Evolutionary conservation across 352 stramenopile species (phyloP).

Genomic region (Globisporangium cylindrosporum): DNA sequence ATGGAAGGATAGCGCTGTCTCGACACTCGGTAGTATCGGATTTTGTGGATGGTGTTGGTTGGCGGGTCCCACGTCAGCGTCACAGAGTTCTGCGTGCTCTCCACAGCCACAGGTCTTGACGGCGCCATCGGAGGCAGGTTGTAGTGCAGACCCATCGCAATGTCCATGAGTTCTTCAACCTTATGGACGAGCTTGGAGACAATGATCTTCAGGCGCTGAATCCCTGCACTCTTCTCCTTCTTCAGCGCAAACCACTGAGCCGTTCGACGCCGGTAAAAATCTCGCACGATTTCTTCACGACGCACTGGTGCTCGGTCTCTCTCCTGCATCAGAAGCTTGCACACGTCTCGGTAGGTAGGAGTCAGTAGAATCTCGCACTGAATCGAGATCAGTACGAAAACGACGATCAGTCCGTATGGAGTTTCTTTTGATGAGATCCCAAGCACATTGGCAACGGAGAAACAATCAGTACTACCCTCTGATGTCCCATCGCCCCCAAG

Average conservation of each 20-base stretch:
- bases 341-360: slow-evolving; percentile 58
- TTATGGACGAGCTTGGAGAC: slow-evolving; percentile 88
- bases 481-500: slow-evolving; percentile 28
- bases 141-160: slow-evolving; percentile 79
- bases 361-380: slow-evolving; percentile 74
- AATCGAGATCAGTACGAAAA: slow-evolving; percentile 84
- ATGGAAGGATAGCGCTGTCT: slow-evolving; percentile 77
- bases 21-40: slow-evolving; percentile 80
- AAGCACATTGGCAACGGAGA: slow-evolving; percentile 68
- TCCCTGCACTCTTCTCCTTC: slow-evolving; percentile 78
- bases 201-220: slow-evolving; percentile 84
- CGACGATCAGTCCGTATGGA: slow-evolving; percentile 65
- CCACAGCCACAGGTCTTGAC: slow-evolving; percentile 45
- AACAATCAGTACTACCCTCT: slow-evolving; percentile 36
- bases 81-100: slow-evolving; percentile 70
- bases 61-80: slow-evolving; percentile 74
- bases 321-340: slow-evolving; percentile 45
- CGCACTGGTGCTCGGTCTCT: slow-evolving; percentile 42
- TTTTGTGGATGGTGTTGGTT: slow-evolving; percentile 64
- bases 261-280: slow-evolving; percentile 65
- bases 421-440: slow-evolving; percentile 52
- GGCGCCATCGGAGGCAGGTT: slow-evolving; percentile 82
- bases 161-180: slow-evolving; percentile 88
- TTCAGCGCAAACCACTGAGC: slow-evolving; percentile 78
- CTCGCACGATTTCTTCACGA: slow-evolving; percentile 59